Evolutionary conservation across 1,284 basidiomycete genomes (phyloP), one percentile per base, ranked within the genome.

Genomic region (Polyporus tsugae): DNA sequence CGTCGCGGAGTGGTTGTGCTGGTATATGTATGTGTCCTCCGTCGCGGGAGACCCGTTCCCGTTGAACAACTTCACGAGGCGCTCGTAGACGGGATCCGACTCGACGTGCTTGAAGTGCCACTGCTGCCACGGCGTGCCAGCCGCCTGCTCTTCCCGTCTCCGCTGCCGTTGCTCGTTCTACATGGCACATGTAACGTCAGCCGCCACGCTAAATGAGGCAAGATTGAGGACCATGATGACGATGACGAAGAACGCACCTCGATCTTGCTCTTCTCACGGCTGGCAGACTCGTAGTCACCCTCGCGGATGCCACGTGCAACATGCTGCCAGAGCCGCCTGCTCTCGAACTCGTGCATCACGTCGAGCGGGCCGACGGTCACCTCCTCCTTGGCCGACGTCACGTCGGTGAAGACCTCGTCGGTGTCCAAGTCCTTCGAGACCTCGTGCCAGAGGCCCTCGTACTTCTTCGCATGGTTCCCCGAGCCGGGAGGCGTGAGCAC

Each of bases 131-230:
- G 86, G 83, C 19, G 86, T 90, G 2, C 89, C 92, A 19, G 85
- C 89, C 1, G 92, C 90, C 11, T 78, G 78, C 81, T 99, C 97
- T 74, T 97, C 95, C 78, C 90, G 92, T 74, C 97, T 85, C 80
- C 90, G 87, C 80, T 97, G 94, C 68, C 97, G 86, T 83, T 98
- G 96, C 60, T 97, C 94, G 75, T 98, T 98, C 94, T 95, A 74
- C 17, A 35, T 4, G 10, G 22, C 60, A 41, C 15, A 52, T n/a
- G 15, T 25, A 42, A 6, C 22, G 41, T 65, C 10, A 62, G 9
- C 19, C 36, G 19, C 10, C 11, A 13, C 11, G 3, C 46, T 9
- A 6, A 46, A 7, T 19, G 6, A 4, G 44, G 5, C n/a, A 2
- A 4, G 44, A 46, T 2, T 9, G n/a, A 22, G n/a, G 15, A 29